phyloP scores from a whole-genome alignment of 208 protist species.

The Leishmania amazonensis region DNA sequence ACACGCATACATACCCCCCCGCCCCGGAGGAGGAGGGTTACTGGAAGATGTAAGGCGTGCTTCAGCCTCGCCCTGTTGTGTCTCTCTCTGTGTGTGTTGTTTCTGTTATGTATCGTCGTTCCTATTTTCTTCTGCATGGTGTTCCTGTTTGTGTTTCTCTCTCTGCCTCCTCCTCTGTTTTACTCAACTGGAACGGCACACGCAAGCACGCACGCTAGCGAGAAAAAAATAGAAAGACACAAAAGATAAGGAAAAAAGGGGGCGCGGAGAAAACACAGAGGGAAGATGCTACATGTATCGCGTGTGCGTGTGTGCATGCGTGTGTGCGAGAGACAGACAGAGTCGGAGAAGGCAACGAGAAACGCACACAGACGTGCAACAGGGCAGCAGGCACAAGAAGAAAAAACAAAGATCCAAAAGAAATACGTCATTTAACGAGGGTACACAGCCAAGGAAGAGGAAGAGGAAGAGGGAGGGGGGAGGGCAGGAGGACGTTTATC shows the following conservation, averaged over 20 bases:
- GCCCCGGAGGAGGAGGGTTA: not conserved
- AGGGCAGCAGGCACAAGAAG: not conserved
- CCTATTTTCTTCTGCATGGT: not conserved
- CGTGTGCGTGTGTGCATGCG: no score
- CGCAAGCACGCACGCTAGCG: no score
- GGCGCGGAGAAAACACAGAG: no score
- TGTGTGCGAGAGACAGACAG: no score
- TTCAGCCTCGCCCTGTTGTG: not conserved
- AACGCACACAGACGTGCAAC: no score
- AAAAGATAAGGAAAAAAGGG: no score
- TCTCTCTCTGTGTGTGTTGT: not conserved
- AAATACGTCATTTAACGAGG: not conserved
- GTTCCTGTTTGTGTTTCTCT: no score
- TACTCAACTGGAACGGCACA: no score
- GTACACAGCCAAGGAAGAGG: not conserved
- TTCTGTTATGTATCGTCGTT: not conserved
- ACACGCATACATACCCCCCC: not conserved
- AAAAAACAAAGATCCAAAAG: not conserved
- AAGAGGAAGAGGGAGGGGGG: not conserved
- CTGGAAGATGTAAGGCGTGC: not conserved
- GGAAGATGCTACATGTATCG: no score
- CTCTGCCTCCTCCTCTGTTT: no score
- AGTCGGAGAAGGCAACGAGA: no score
- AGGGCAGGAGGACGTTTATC: not conserved
- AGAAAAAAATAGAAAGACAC: no score